These are phyloP conservation scores for Yarrowia sp. DNA, from an alignment of 805 yeast genomes.

Conservation along the genomic window DNA sequence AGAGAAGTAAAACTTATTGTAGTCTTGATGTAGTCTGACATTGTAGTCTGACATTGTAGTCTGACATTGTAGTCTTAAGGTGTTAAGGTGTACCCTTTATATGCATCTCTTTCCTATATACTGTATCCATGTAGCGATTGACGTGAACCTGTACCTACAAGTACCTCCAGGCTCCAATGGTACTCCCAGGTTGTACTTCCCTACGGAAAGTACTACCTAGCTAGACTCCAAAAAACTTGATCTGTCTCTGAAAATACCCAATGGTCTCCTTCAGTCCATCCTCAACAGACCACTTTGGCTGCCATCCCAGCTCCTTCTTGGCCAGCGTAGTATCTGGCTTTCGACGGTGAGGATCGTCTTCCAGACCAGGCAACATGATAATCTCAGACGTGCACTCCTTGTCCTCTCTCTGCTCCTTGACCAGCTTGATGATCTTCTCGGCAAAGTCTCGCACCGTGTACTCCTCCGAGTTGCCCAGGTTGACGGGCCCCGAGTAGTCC, in stretches of 20 bases:
- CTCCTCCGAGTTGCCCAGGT: slow-evolving; percentile 34
- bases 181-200: too few relatives aligned
- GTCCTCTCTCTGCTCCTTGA: slow-evolving; percentile 27
- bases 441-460: slow-evolving; percentile 33
- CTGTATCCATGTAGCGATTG: too few relatives aligned
- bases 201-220: too few relatives aligned
- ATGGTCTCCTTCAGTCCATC: slow-evolving; percentile 33
- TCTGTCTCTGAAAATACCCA: slow-evolving; percentile 30
- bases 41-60: too few relatives aligned
- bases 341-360: slow-evolving; percentile 33
- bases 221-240: slow-evolving; percentile 16
- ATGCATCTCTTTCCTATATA: background rate
- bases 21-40: too few relatives aligned
- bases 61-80: too few relatives aligned
- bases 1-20: too few relatives aligned
- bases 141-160: too few relatives aligned
- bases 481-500: slow-evolving; percentile 33
- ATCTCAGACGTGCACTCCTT: slow-evolving; percentile 28
- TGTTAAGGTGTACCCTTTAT: background rate
- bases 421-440: slow-evolving; percentile 30
- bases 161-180: too few relatives aligned
- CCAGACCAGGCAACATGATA: slow-evolving; percentile 29
- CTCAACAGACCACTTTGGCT: slow-evolving; percentile 32
- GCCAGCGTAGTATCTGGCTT: slow-evolving; percentile 33
- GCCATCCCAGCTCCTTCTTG: slow-evolving; percentile 30